Evolutionary conservation across 345 rosid genomes (phyloP).

Genomic region (Cardamine occulta): DNA sequence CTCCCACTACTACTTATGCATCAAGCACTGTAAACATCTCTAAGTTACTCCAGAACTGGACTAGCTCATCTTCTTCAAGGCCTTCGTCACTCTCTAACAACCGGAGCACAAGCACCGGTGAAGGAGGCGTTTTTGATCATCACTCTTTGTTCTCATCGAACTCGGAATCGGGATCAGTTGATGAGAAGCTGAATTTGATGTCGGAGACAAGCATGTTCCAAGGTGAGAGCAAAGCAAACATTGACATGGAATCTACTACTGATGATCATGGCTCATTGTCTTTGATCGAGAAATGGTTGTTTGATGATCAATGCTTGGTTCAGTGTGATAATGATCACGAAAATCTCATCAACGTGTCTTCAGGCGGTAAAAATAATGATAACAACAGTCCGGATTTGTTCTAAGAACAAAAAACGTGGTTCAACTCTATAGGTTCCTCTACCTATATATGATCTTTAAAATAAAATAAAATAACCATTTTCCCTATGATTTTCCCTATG

Average conservation of each 20-base stretch:
- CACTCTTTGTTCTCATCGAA: slow-evolving; percentile 57
- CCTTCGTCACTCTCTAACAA: slow-evolving; percentile 40
- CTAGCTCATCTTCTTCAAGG: slow-evolving; percentile 44
- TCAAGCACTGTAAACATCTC: slow-evolving; percentile 75
- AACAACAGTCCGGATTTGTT: slow-evolving; percentile 38
- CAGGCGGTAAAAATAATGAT: slow-evolving; percentile 42
- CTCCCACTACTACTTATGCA: slow-evolving; percentile 49
- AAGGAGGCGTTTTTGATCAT: slow-evolving; percentile 47
- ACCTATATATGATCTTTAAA: too few relatives aligned
- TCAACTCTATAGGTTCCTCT: slow-evolving; percentile 22
- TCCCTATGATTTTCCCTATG: background rate
- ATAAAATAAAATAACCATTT: too few relatives aligned
- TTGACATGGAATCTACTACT: slow-evolving; percentile 21
- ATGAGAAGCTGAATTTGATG: slow-evolving; percentile 40
- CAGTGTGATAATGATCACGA: slow-evolving; percentile 47
- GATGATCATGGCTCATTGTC: slow-evolving; percentile 52
- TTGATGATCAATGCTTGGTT: slow-evolving; percentile 56
- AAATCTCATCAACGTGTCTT: slow-evolving; percentile 50
- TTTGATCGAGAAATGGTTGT: slow-evolving; percentile 72
- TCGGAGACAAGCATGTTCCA: slow-evolving; percentile 51
- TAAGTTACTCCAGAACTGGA: slow-evolving; percentile 68
- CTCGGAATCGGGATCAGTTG: slow-evolving; percentile 55
- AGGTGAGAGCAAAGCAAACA: slow-evolving; percentile 50
- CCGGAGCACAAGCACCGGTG: slow-evolving; percentile 43
- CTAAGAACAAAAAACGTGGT: slow-evolving; percentile 22